Percentiles rank a stretch among this genome's conserved stretches.
phyloP scores from a whole-genome alignment of 2,329 filamentous ascomycete genomes.

The Calonectria fujianensis region DNA sequence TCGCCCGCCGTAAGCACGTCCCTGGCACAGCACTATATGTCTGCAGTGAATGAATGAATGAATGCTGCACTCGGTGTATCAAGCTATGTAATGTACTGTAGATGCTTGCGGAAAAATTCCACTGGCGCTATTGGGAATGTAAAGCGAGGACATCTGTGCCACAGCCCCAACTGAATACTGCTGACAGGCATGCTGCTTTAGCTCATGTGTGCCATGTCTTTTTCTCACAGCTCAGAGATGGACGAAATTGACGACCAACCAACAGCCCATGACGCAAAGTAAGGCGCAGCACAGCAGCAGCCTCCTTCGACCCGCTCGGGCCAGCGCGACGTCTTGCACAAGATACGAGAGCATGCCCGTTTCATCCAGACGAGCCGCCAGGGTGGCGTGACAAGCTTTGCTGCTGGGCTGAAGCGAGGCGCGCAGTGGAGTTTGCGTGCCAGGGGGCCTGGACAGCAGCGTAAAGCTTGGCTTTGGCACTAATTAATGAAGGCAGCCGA shows the following conservation, averaged over 20 bases:
- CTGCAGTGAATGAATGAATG: not conserved
- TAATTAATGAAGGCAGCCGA: slow-evolving; percentile 22
- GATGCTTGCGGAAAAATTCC: not conserved
- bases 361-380: slow-evolving; percentile 3
- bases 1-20: not conserved
- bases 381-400: slow-evolving; percentile 6
- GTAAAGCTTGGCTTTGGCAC: slow-evolving; percentile 20
- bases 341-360: slow-evolving; percentile 9
- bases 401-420: slow-evolving; percentile 22
- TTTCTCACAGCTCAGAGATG: not conserved
- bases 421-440: slow-evolving; percentile 4
- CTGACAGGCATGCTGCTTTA: not conserved
- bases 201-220: not conserved
- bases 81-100: not conserved
- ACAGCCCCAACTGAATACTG: not conserved
- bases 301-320: not conserved
- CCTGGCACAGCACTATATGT: not conserved
- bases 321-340: not conserved
- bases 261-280: not conserved
- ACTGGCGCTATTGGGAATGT: not conserved
- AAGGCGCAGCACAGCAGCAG: not conserved
- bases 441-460: slow-evolving; percentile 7
- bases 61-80: not conserved
- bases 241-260: not conserved
- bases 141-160: not conserved